A percentile compares a stretch with the other conserved stretches of the same genome.
Conservation (phyloP, 2,329 filamentous ascomycete genomes). For the Phialophora verrucosa region DNA sequence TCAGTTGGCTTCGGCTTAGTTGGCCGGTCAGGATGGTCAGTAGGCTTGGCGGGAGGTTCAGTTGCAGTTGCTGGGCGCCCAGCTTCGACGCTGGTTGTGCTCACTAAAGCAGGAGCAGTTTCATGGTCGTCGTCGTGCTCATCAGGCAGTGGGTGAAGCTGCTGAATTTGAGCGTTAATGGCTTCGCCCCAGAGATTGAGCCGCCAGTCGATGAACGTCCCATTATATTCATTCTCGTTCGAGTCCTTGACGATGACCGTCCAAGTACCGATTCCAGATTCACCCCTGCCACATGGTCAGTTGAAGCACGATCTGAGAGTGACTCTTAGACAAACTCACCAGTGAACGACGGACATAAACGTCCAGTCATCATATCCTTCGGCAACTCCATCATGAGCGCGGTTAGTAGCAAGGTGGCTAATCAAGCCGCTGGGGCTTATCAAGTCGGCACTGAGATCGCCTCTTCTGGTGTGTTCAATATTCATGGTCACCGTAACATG, state of each 20-base stretch:
- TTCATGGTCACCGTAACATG: constrained; percentile 99
- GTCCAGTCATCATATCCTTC: constrained; percentile 92
- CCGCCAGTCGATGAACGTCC: constrained; percentile 87
- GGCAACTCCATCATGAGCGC: constrained; percentile 69
- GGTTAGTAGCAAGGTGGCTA: constrained; percentile 80
- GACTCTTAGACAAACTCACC: constrained; percentile 62
- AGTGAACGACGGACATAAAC: constrained; percentile 98
- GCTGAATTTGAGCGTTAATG: constrained; percentile 75
- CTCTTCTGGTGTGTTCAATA: constrained; percentile 81
- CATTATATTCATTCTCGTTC: constrained; percentile 73
- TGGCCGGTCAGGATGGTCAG: constrained; percentile 70
- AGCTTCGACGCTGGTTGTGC: constrained; percentile 64
- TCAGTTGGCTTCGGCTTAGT: constrained; percentile 63
- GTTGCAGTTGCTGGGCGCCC: constrained; percentile 44
- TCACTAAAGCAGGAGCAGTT: constrained; percentile 61
- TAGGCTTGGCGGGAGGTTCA: constrained; percentile 58
- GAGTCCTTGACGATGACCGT: constrained; percentile 88
- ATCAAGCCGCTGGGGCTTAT: constrained; percentile 80
- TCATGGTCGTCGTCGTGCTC: constrained; percentile 81
- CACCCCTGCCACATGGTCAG: constrained; percentile 67
- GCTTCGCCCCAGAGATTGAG: constrained; percentile 92
- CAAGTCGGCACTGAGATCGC: constrained; percentile 90
- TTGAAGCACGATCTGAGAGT: constrained; percentile 39
- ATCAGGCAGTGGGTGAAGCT: constrained; percentile 77
- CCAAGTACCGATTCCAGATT: constrained; percentile 86